Evolutionary conservation across 441 rosid genomes (phyloP), one percentile per base, ranked within the genome.

Genomic region (Arabidopsis hybrid): DNA sequence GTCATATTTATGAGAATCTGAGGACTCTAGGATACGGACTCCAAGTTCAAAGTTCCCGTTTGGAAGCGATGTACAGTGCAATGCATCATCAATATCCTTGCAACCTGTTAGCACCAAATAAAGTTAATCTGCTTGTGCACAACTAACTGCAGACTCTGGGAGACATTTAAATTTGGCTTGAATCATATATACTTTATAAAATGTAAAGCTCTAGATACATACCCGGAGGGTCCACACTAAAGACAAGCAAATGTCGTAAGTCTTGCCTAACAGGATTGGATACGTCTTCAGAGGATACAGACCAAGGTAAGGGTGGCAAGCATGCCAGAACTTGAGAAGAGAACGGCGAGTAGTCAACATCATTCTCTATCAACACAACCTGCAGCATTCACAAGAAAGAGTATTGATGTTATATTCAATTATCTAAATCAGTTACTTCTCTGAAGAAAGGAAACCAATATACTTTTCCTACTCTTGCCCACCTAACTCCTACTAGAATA

Each of bases 231-330:
- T 96, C 99, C 64, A 93, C 97, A 65, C 99, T 96, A 74, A 89
- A 91, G 61, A 90, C 96, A 34, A 79, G 81, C 83, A 96, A 78
- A 78, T 91, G 85, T 57, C 97, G 85, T 39, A 96, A 81, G 80
- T 96, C 99, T 79, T 77, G 83, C 79, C 98, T 92, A 67, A 83
- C 81, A 75, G 92, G 88, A 81, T 85, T 89, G 59, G 85, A 81
- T 75, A 96, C 73, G 82, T 96, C 93, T 79, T 87, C 88, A 16
- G 87, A 42, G 53, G 98, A 93, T 73, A 96, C 96, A 34, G 89
- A 91, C 99, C 98, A 96, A 1, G 98, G 99, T 77, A 93, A 80
- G 58, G 99, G 96, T 11, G 99, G 99, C 91, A 96, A 87, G 86
- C 99, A 93, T 40, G 98, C 85, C 81, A 96, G 73, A 76, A 96